Evolutionary conservation across 768 basidiomycete genomes (phyloP).

Genomic region (Tulasnella sp.): DNA sequence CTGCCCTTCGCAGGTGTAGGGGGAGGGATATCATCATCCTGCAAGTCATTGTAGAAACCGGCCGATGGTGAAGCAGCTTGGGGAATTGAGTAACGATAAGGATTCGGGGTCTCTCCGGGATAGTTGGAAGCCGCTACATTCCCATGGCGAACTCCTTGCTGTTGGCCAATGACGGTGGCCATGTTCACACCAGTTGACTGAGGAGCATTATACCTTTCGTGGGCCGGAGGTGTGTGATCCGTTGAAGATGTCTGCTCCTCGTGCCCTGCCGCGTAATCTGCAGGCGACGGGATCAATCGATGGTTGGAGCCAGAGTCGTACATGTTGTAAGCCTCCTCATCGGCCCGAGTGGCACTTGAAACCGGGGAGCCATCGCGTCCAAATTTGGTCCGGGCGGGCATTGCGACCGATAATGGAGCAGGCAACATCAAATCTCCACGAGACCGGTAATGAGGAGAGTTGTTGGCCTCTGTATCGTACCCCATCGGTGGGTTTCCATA

Average conservation of each 20-base stretch:
- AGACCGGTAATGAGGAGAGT: conserved; percentile 44
- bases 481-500: conserved; percentile 24
- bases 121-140: conserved; percentile 45
- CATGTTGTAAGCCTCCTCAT: conserved; percentile 17
- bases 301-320: conserved; percentile 50
- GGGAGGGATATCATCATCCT: background rate
- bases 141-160: conserved; percentile 37
- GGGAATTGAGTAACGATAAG: conserved; percentile 59
- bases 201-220: conserved; percentile 35
- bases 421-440: conserved; percentile 77
- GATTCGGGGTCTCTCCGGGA: conserved; percentile 57
- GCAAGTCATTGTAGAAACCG: conserved; percentile 9
- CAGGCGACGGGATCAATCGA: conserved; percentile 46
- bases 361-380: conserved; percentile 43
- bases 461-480: conserved; percentile 21
- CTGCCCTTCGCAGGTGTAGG: conserved; percentile 44
- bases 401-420: conserved; percentile 66
- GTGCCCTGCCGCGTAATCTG: background rate
- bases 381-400: conserved; percentile 49
- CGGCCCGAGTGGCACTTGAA: conserved; percentile 36
- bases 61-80: conserved; percentile 41
- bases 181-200: background rate
- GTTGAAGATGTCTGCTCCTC: background rate
- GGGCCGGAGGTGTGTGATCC: conserved; percentile 8
- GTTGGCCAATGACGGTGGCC: background rate